Base-by-base conservation (phyloP, 1,284 basidiomycete genomes). In the Ganoderma lingzhi region DNA sequence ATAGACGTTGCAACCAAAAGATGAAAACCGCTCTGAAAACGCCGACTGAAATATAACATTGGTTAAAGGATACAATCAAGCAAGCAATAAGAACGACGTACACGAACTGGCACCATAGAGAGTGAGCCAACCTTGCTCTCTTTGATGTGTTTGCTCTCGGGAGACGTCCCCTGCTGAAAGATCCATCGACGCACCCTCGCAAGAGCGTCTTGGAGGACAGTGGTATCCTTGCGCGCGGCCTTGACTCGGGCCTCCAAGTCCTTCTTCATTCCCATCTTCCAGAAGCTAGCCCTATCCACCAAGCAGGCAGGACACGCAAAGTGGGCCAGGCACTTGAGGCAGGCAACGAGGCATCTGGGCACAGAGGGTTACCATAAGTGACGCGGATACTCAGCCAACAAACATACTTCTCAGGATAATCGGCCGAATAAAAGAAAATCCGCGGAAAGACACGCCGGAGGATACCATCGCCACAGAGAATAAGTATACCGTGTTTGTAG, bases 1-100 rank as follows among this genome's bases (percentile, higher is more conserved):
- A 60, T 77, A 81, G 2, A 78, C 67, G 32, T 82, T 73, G 42
- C 81, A 78, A 0, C 78, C 79, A 6, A 77, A 68, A 0, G 59
- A 23, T 0, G 67, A 63, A 15, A 65, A 65, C 4, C 61, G 66
- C 3, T 3, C 39, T 23, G 77, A 77, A 45, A 84, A 82, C 0
- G 80, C 77, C 66, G 51, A 45, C 42, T n/a, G 23, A 10, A 51
- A 8, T 2, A 12, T n/a, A n/a, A n/a, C n/a, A n/a, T n/a, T n/a
- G n/a, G n/a, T n/a, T n/a, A n/a, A n/a, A n/a, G n/a, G 8, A 1
- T 5, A 17, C 17, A 44, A 44, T 17, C 1, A 14, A 17, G 17
- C 15, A 17, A 44, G 1, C n/a, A 44, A 17, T 44, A 44, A 35
- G 42, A 44, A 6, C 6, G 15, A 59, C 56, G 56, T 59, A 59